A percentile compares a stretch with the other conserved stretches of the same genome.
phyloP scores from a whole-genome alignment of 2,329 filamentous ascomycete genomes.

The Coniochaeta sp. region DNA sequence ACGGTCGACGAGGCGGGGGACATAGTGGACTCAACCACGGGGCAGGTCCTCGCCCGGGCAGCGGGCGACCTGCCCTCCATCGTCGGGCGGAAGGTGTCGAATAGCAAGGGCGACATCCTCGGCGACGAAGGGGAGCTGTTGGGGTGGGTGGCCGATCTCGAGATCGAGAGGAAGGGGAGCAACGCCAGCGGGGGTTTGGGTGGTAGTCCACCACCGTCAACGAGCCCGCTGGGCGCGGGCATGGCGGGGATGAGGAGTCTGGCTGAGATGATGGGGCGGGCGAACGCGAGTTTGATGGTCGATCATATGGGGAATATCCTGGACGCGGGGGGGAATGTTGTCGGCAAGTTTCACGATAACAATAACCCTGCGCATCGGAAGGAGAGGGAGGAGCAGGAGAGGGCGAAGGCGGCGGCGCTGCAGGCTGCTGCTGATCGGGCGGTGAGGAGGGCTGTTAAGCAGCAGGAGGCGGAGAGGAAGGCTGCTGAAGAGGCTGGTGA shows the following conservation, averaged over 20 bases:
- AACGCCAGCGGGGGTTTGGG: slow-evolving; percentile 5
- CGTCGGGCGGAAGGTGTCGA: slow-evolving; percentile 40
- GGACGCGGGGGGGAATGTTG: slow-evolving; percentile 35
- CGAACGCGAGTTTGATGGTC: slow-evolving; percentile 29
- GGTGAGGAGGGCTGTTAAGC: not conserved
- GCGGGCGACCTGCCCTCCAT: slow-evolving; percentile 49
- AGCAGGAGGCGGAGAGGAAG: not conserved
- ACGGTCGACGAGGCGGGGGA: slow-evolving; percentile 48
- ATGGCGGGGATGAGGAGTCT: slow-evolving; percentile 20
- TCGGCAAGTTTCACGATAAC: slow-evolving; percentile 40
- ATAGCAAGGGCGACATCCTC: slow-evolving; percentile 37
- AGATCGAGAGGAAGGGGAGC: slow-evolving; percentile 15
- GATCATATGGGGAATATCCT: slow-evolving; percentile 39
- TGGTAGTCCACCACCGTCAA: slow-evolving; percentile 13
- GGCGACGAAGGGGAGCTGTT: slow-evolving; percentile 34
- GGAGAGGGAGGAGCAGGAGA: slow-evolving; percentile 16
- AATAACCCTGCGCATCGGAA: slow-evolving; percentile 36
- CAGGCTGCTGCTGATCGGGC: slow-evolving; percentile 19
- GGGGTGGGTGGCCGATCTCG: slow-evolving; percentile 37
- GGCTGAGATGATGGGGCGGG: slow-evolving; percentile 23
- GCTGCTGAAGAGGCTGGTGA: not conserved
- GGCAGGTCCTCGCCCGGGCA: slow-evolving; percentile 43
- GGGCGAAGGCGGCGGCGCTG: slow-evolving; percentile 19
- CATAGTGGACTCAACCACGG: slow-evolving; percentile 38
- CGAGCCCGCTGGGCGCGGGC: slow-evolving; percentile 5